A percentile compares a stretch with the other conserved stretches of the same genome.
phyloP scores from a whole-genome alignment of 257 asterid species.

The Fraxinus anomala region DNA sequence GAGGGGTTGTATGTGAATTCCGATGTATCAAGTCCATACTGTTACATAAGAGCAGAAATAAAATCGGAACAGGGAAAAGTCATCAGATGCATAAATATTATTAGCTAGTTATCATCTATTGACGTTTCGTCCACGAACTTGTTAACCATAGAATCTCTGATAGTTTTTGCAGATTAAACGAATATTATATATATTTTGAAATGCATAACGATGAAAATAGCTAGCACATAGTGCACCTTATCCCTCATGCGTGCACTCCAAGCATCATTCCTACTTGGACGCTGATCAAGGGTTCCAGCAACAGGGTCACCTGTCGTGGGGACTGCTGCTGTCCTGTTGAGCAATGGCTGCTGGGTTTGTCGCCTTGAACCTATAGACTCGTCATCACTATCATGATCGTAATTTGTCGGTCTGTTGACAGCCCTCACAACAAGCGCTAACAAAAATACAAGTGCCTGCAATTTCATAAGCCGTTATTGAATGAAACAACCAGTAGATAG shows the following conservation, averaged over 20 bases:
- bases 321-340: constrained; percentile 62
- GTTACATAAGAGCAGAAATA: constrained; percentile 28
- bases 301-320: constrained; percentile 79
- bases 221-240: constrained; percentile 50
- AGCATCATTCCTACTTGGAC: constrained; percentile 92
- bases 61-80: background rate
- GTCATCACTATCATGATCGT: constrained; percentile 82
- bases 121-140: background rate
- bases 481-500: constrained; percentile 10
- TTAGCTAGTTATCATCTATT: background rate
- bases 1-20: constrained; percentile 95
- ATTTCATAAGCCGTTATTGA: constrained; percentile 22
- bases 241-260: constrained; percentile 99
- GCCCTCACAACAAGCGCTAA: constrained; percentile 90
- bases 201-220: background rate
- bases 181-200: too few relatives aligned
- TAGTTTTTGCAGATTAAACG: background rate
- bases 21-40: constrained; percentile 97
- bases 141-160: background rate
- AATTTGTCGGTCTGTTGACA: constrained; percentile 76
- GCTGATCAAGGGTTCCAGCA: constrained; percentile 72
- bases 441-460: constrained; percentile 87
- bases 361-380: constrained; percentile 83
- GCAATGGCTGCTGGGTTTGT: constrained; percentile 82
- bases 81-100: background rate